Percentiles rank a stretch among this genome's conserved stretches.
These are phyloP conservation scores for Hawksworthiomyces lignivorus DNA, from an alignment of 2,329 filamentous ascomycete species.

Conservation along the genomic window DNA sequence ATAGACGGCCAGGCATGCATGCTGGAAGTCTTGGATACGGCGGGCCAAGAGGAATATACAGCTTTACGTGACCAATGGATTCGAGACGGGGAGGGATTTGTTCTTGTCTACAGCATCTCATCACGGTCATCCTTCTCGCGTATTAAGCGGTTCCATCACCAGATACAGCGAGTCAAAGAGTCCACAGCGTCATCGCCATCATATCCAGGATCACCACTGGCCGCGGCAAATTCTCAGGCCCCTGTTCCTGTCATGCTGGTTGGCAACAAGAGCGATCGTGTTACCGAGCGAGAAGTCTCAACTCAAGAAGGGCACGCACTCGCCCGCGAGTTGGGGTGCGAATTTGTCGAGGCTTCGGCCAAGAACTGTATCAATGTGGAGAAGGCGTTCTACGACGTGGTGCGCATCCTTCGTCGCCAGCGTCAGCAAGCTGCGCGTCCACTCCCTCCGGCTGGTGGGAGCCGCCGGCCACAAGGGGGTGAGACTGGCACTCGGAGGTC, in stretches of 20 bases:
- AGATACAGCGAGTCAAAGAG: conserved; percentile 96
- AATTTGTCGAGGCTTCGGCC: conserved; percentile 93
- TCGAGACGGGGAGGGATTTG: conserved; percentile 92
- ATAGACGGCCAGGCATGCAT: conserved; percentile 95
- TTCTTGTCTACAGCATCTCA: conserved; percentile 97
- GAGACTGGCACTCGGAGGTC: conserved; percentile 11
- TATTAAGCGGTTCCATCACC: conserved; percentile 92
- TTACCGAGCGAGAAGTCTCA: conserved; percentile 91
- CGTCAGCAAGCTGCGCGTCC: conserved; percentile 21
- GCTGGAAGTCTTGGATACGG: conserved; percentile 95
- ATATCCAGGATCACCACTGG: conserved; percentile 66
- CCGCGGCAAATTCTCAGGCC: conserved; percentile 49
- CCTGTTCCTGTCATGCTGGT: conserved; percentile 95
- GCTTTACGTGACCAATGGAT: conserved; percentile 97
- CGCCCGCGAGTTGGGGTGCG: conserved; percentile 85
- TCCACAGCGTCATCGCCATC: conserved; percentile 70
- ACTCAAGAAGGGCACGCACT: conserved; percentile 92
- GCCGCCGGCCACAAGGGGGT: conserved; percentile 12
- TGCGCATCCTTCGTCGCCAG: conserved; percentile 70
- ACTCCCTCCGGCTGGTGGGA: conserved; percentile 12
- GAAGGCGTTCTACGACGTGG: conserved; percentile 97
- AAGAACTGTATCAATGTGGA: conserved; percentile 99
- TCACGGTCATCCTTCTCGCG: conserved; percentile 90
- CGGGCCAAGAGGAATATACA: conserved; percentile 97
- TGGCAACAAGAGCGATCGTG: conserved; percentile 95